Evolutionary conservation across 1,139 yeast species (phyloP).

Genomic region (Blastobotrys arbuscula): DNA sequence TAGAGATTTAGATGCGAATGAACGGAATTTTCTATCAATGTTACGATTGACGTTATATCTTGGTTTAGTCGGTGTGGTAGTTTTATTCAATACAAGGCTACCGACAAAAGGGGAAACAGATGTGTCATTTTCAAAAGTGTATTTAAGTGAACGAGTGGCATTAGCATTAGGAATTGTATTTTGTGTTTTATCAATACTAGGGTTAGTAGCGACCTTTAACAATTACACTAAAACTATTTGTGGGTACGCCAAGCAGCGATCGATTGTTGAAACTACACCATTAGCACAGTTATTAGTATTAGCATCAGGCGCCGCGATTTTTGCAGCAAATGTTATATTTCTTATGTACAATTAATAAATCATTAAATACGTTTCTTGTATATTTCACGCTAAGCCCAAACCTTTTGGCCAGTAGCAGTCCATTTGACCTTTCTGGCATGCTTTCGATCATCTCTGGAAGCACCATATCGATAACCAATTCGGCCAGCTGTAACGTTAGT

Average conservation of each 20-base stretch:
- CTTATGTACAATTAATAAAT: conserved; percentile 12
- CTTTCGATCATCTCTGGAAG: conserved; percentile 81
- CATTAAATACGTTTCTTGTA: not conserved
- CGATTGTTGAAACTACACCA: conserved; percentile 22
- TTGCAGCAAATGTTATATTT: conserved; percentile 23
- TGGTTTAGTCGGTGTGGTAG: conserved; percentile 29
- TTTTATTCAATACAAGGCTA: conserved; percentile 21
- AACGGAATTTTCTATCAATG: conserved; percentile 33
- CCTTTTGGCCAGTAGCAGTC: conserved; percentile 53
- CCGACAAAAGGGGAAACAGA: conserved; percentile 13
- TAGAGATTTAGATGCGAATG: conserved; percentile 33
- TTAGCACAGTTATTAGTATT: conserved; percentile 17
- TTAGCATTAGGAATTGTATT: conserved; percentile 23
- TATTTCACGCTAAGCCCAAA: conserved; percentile 18
- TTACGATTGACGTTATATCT: conserved; percentile 26
- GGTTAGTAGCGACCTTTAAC: conserved; percentile 19
- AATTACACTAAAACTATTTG: conserved; percentile 24
- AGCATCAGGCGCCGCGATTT: conserved; percentile 20
- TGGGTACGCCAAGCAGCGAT: conserved; percentile 23
- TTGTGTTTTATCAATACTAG: conserved; percentile 20
- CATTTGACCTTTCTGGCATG: conserved; percentile 76
- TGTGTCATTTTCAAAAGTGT: not conserved
- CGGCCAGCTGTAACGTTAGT: conserved; percentile 72
- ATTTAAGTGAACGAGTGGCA: conserved; percentile 10
- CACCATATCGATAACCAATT: conserved; percentile 91